Conservation (phyloP, 257 asterid genomes). For the Gentiana dahurica region DNA sequence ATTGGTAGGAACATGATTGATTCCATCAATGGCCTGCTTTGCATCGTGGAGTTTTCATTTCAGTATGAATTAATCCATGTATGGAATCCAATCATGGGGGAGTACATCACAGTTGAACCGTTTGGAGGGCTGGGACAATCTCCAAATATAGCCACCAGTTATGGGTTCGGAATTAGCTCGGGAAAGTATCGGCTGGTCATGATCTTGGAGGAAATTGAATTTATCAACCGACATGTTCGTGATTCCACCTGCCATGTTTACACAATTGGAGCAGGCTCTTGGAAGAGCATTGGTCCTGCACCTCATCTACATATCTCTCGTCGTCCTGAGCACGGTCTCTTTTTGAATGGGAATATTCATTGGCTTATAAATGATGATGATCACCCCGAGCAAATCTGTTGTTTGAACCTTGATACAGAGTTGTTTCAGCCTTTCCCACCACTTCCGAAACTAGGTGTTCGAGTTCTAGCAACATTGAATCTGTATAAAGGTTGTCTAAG, state of each 20-base stretch:
- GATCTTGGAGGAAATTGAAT: slow-evolving; percentile 20
- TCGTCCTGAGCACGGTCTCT: slow-evolving; percentile 5
- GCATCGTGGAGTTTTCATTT: neutral
- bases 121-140: neutral
- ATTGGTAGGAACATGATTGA: slow-evolving; percentile 3
- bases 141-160: slow-evolving; percentile 4
- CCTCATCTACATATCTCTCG: slow-evolving; percentile 20
- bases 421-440: slow-evolving; percentile 9
- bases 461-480: neutral
- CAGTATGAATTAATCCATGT: neutral
- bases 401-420: slow-evolving; percentile 32
- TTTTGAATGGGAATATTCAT: slow-evolving; percentile 29
- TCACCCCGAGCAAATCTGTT: slow-evolving; percentile 8
- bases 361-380: slow-evolving; percentile 26
- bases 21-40: slow-evolving; percentile 16
- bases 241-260: slow-evolving; percentile 31
- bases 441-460: neutral
- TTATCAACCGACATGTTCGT: neutral
- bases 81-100: slow-evolving; percentile 31
- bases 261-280: slow-evolving; percentile 25
- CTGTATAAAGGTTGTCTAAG: slow-evolving; percentile 16
- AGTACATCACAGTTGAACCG: slow-evolving; percentile 15
- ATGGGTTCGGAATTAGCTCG: slow-evolving; percentile 34
- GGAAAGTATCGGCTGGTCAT: slow-evolving; percentile 25
- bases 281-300: slow-evolving; percentile 14